A percentile compares a stretch with the other conserved stretches of the same genome.
Evolutionary conservation across 2,329 filamentous ascomycete species (phyloP).

Genomic region (Dendrostoma leiphaemia): DNA sequence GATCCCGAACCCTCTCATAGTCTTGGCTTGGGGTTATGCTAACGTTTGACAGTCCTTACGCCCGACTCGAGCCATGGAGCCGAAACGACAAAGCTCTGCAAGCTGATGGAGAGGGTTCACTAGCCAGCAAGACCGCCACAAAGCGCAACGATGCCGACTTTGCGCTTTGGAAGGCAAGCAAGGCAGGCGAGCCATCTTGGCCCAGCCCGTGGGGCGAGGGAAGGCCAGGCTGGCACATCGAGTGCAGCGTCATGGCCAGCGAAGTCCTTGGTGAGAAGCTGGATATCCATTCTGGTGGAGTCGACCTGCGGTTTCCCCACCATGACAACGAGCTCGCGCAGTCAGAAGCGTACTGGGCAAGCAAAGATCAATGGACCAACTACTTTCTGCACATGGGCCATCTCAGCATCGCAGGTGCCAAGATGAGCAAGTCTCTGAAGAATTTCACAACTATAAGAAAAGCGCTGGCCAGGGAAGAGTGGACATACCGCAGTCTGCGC

Average conservation of each 20-base stretch:
- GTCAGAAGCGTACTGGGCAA: slow-evolving; percentile 64
- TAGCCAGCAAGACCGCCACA: slow-evolving; percentile 58
- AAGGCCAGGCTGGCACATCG: slow-evolving; percentile 93
- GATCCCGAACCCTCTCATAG: neutral
- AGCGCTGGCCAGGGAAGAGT: slow-evolving; percentile 65
- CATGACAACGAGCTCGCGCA: slow-evolving; percentile 86
- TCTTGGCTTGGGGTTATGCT: neutral
- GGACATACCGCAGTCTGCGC: slow-evolving; percentile 63
- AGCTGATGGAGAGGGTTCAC: slow-evolving; percentile 85
- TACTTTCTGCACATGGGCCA: slow-evolving; percentile 96
- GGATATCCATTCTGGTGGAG: slow-evolving; percentile 90
- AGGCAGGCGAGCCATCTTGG: slow-evolving; percentile 90
- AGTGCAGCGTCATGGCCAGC: slow-evolving; percentile 94
- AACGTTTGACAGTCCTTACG: slow-evolving; percentile 55
- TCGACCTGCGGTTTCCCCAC: slow-evolving; percentile 88
- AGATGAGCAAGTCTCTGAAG: slow-evolving; percentile 95
- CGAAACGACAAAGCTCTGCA: slow-evolving; percentile 78
- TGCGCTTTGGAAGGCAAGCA: slow-evolving; percentile 90
- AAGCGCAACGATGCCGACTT: slow-evolving; percentile 84
- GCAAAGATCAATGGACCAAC: slow-evolving; percentile 73
- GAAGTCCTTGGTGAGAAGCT: slow-evolving; percentile 77
- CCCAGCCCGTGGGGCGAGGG: slow-evolving; percentile 83
- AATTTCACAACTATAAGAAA: slow-evolving; percentile 94
- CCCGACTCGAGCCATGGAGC: slow-evolving; percentile 80
- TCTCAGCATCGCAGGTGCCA: slow-evolving; percentile 81